Percentiles rank a stretch among this genome's conserved stretches.
These are phyloP conservation scores for Apocynum venetum DNA, from an alignment of 257 asterid species.

Conservation along the genomic window DNA sequence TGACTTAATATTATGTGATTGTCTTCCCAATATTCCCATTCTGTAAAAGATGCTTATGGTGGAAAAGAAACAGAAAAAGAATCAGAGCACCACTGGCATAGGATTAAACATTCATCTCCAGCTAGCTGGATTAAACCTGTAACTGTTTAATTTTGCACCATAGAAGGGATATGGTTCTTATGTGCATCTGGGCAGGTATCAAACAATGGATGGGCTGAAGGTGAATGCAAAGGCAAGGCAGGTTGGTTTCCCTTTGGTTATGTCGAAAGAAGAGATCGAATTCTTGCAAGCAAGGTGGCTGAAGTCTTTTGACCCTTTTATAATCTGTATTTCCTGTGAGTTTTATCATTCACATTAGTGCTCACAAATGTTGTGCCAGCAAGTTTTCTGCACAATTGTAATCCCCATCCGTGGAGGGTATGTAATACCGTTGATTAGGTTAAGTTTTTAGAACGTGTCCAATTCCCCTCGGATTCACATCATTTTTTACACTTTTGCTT, in stretches of 20 bases:
- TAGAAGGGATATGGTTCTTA: neutral
- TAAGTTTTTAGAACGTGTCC: neutral
- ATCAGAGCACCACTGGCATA: neutral
- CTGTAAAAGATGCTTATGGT: neutral
- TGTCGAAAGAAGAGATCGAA: conserved; percentile 59
- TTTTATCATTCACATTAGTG: neutral
- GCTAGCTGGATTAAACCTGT: neutral
- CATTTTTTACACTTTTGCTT: neutral
- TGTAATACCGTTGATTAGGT: neutral
- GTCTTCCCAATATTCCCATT: neutral
- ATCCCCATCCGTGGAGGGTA: neutral
- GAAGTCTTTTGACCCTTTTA: conserved; percentile 38
- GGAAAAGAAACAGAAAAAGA: neutral
- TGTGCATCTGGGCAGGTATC: conserved; percentile 38
- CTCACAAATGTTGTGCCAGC: neutral
- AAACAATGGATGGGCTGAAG: conserved; percentile 78
- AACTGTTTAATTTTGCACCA: neutral
- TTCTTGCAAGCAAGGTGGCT: conserved; percentile 72
- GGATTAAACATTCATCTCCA: neutral
- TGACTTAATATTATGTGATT: neutral
- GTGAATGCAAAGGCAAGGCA: conserved; percentile 74
- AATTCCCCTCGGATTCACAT: neutral
- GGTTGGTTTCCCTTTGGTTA: conserved; percentile 71
- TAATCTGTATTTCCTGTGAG: neutral
- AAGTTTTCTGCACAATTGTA: neutral